phyloP scores from a whole-genome alignment of 768 basidiomycete species.

The Leucocoprinus sp. region DNA sequence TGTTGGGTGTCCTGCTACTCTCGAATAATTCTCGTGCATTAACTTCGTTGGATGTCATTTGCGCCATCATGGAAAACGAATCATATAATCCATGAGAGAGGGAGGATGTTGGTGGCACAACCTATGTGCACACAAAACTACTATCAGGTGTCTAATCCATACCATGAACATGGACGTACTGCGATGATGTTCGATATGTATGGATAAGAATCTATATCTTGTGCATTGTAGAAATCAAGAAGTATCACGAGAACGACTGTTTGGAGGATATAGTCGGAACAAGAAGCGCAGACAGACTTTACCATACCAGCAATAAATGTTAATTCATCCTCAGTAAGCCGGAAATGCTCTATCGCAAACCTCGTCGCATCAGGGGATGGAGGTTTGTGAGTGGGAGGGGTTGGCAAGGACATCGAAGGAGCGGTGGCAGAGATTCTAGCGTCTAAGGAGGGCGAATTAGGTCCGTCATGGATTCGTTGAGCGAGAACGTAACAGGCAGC shows the following conservation, averaged over 20 bases:
- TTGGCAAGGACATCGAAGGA: conserved; percentile 70
- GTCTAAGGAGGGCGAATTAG: conserved; percentile 65
- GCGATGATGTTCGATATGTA: conserved; percentile 42
- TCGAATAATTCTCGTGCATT: conserved; percentile 12
- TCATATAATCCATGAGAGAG: conserved; percentile 7
- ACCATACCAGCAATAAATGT: conserved; percentile 49
- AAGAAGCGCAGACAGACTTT: conserved; percentile 2
- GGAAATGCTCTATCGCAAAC: conserved; percentile 60
- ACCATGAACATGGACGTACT: conserved; percentile 33
- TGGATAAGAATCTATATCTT: conserved; percentile 39
- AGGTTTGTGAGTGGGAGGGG: conserved; percentile 72
- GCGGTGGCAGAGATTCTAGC: conserved; percentile 65
- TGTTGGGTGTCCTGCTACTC: conserved; percentile 41
- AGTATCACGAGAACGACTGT: conserved; percentile 59
- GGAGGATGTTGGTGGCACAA: conserved; percentile 34
- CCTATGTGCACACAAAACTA: conserved; percentile 27
- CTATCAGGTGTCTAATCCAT: neutral
- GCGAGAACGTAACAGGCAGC: conserved; percentile 73
- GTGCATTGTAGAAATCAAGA: conserved; percentile 64
- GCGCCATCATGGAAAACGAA: conserved; percentile 5
- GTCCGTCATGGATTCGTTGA: conserved; percentile 63
- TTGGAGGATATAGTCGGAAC: conserved; percentile 2
- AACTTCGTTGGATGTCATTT: conserved; percentile 10
- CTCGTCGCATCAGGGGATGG: conserved; percentile 63
- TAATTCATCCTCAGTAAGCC: conserved; percentile 52